Conservation (phyloP, 495 filamentous ascomycete genomes). For the Podospora didyma region DNA sequence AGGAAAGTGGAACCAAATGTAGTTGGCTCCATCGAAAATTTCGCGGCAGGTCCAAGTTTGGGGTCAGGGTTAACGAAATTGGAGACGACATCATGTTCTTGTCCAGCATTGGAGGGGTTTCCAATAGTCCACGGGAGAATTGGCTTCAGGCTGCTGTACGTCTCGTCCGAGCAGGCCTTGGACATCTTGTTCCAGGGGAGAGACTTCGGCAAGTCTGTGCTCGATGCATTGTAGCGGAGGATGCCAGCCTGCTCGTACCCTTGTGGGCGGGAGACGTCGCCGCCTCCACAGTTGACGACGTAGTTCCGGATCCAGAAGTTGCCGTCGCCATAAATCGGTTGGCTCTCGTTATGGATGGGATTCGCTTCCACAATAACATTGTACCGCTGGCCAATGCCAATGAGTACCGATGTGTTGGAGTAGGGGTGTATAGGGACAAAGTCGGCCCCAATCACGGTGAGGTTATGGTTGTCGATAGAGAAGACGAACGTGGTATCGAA, state of each 20-base stretch:
- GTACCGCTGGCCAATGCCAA: conserved; percentile 64
- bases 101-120: conserved; percentile 8
- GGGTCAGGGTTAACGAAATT: not conserved
- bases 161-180: conserved; percentile 14
- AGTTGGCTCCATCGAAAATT: not conserved
- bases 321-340: conserved; percentile 42
- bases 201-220: conserved; percentile 26
- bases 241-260: conserved; percentile 34
- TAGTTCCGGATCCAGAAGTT: conserved; percentile 18
- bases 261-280: conserved; percentile 23
- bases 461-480: conserved; percentile 43
- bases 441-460: conserved; percentile 46
- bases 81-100: conserved; percentile 1
- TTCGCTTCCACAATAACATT: conserved; percentile 61
- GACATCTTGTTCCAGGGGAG: conserved; percentile 8
- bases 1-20: not conserved
- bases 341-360: conserved; percentile 45
- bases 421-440: conserved; percentile 48
- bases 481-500: conserved; percentile 25
- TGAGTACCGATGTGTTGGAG: conserved; percentile 30
- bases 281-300: conserved; percentile 32
- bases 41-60: not conserved
- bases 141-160: conserved; percentile 19
- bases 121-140: conserved; percentile 18
- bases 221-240: conserved; percentile 21